A percentile compares a stretch with the other conserved stretches of the same genome.
phyloP scores from a whole-genome alignment of 345 rosid species.

The Raphanus raphanistrum region DNA sequence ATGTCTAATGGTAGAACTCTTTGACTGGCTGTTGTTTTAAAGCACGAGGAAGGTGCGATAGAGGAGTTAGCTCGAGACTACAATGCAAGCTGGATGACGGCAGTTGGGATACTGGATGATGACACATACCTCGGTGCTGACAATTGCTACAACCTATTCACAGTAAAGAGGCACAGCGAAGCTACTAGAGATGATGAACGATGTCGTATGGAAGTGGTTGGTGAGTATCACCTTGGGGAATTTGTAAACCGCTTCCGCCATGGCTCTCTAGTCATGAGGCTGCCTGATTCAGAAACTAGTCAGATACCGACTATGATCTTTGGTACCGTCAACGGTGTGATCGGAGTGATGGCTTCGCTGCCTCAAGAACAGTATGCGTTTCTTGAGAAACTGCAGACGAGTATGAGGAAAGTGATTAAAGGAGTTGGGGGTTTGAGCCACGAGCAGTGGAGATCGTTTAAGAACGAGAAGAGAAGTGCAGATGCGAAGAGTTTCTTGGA shows the following conservation, averaged over 20 bases:
- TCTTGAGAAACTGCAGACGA: slow-evolving; percentile 76
- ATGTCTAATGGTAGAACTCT: neutral
- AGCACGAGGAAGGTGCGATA: slow-evolving; percentile 92
- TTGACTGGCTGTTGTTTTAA: slow-evolving; percentile 23
- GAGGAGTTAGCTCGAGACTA: slow-evolving; percentile 90
- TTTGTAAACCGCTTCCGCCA: slow-evolving; percentile 87
- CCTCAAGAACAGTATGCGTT: slow-evolving; percentile 74
- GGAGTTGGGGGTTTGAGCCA: slow-evolving; percentile 96
- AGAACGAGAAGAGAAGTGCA: slow-evolving; percentile 74
- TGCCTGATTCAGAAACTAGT: slow-evolving; percentile 89
- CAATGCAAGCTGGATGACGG: slow-evolving; percentile 91
- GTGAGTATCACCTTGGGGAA: slow-evolving; percentile 93
- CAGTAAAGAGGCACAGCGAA: slow-evolving; percentile 81
- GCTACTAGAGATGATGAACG: slow-evolving; percentile 88
- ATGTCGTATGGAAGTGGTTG: slow-evolving; percentile 80
- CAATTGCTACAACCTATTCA: slow-evolving; percentile 74
- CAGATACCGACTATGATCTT: slow-evolving; percentile 87
- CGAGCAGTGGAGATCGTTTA: slow-evolving; percentile 93
- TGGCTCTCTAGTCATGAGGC: slow-evolving; percentile 90
- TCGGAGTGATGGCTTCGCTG: slow-evolving; percentile 90
- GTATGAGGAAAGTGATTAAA: slow-evolving; percentile 78
- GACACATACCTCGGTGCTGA: slow-evolving; percentile 86
- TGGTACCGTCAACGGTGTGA: slow-evolving; percentile 82
- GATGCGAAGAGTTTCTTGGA: slow-evolving; percentile 84
- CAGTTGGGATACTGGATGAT: slow-evolving; percentile 87